Evolutionary conservation across 148 eudicot genomes (phyloP).

Genomic region (Polygonum aviculare): DNA sequence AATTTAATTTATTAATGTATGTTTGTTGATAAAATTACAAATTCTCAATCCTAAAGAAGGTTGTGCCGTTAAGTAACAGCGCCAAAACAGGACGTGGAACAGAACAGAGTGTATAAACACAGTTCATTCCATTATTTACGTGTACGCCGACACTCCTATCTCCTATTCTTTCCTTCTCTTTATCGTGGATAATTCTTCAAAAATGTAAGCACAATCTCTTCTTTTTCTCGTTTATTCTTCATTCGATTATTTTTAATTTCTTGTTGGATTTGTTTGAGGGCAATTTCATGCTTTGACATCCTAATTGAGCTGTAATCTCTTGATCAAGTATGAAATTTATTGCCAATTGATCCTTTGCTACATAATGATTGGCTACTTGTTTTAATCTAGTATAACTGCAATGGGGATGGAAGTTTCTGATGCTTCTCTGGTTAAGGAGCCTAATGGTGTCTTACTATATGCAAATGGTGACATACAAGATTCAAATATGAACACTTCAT

Average conservation of each 20-base stretch:
- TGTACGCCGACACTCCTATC: not conserved
- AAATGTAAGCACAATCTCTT: not conserved
- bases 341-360: not conserved
- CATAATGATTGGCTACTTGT: not conserved
- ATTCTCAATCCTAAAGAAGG: not conserved
- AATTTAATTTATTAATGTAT: no score
- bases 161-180: not conserved
- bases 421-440: slow-evolving; percentile 45
- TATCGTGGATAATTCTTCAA: not conserved
- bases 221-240: not conserved
- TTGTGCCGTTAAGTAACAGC: not conserved
- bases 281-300: not conserved
- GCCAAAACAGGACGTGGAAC: not conserved
- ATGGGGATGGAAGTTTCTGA: slow-evolving; percentile 56
- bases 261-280: not conserved
- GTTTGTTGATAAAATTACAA: no score
- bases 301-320: not conserved
- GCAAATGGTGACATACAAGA: slow-evolving; percentile 23
- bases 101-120: not conserved
- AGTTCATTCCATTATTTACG: not conserved
- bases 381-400: slow-evolving; percentile 24
- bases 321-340: not conserved
- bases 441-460: slow-evolving; percentile 35
- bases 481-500: slow-evolving; percentile 17
- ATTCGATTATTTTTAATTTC: no score